phyloP scores from a whole-genome alignment of 2,329 filamentous ascomycete genomes.

The Fusarium virguliforme region DNA sequence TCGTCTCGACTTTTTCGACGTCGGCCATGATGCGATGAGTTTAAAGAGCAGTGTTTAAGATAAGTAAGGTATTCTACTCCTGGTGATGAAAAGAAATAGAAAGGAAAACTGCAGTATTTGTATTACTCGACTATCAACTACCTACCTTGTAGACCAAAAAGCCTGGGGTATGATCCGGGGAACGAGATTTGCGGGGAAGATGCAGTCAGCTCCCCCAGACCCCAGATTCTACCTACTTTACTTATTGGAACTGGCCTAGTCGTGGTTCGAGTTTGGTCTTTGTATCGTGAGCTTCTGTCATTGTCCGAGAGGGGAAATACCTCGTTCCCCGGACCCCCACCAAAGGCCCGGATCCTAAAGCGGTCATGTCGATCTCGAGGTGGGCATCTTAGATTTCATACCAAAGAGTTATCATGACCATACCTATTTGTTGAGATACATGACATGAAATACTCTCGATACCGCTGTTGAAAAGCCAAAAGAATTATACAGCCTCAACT shows the following conservation, averaged over 20 bases:
- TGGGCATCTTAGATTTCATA: background rate
- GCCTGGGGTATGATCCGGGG: background rate
- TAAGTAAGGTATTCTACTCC: background rate
- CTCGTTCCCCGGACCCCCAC: background rate
- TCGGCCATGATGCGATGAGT: background rate
- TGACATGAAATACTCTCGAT: background rate
- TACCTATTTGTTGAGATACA: background rate
- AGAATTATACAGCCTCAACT: constrained; percentile 2
- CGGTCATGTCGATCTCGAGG: background rate
- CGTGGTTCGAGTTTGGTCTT: background rate
- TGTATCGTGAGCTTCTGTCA: background rate
- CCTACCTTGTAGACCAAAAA: background rate
- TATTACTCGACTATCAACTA: background rate
- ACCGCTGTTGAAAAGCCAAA: background rate
- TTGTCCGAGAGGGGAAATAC: background rate
- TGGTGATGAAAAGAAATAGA: background rate
- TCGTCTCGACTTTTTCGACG: background rate
- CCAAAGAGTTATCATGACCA: background rate
- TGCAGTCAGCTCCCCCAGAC: background rate
- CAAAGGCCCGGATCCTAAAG: background rate
- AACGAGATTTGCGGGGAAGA: background rate
- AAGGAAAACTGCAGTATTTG: background rate
- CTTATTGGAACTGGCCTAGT: background rate
- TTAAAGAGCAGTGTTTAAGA: background rate
- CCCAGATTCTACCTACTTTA: background rate